Percentiles rank a stretch among this genome's conserved stretches.
Conservation (phyloP, 495 filamentous ascomycete genomes). For the Aspergillus olivimuriae region DNA sequence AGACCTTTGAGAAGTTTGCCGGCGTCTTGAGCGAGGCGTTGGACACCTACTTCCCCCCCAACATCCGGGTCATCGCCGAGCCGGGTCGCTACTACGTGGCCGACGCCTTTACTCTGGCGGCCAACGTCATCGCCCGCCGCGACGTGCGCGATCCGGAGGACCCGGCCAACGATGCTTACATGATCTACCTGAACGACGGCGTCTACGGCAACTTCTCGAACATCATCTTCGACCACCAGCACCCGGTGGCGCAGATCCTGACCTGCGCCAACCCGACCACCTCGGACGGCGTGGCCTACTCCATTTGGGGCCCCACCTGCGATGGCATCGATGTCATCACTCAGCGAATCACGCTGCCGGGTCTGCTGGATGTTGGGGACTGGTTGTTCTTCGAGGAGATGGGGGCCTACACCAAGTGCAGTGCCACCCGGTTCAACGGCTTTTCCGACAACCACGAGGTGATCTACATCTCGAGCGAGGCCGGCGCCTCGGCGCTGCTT, state of each 20-base stretch:
- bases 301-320: constrained; percentile 97
- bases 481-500: constrained; percentile 73
- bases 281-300: constrained; percentile 56
- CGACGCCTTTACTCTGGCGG: constrained; percentile 86
- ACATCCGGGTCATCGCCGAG: constrained; percentile 88
- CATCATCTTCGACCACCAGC: constrained; percentile 98
- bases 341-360: constrained; percentile 63
- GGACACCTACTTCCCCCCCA: constrained; percentile 78
- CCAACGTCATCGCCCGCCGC: constrained; percentile 92
- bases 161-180: constrained; percentile 62
- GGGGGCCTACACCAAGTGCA: constrained; percentile 97
- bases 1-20: constrained; percentile 89
- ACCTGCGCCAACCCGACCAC: constrained; percentile 49
- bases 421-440: constrained; percentile 97
- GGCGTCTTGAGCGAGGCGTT: constrained; percentile 70
- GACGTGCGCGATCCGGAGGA: constrained; percentile 60
- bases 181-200: constrained; percentile 95
- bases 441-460: constrained; percentile 89
- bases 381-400: constrained; percentile 99
- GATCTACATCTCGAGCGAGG: constrained; percentile 90
- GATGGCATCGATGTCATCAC: constrained; percentile 94
- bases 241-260: constrained; percentile 77
- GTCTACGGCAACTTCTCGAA: constrained; percentile 97
- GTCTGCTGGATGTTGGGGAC: constrained; percentile 79
- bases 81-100: constrained; percentile 94